Evolutionary conservation across 2,329 filamentous ascomycete species (phyloP).

Genomic region (Penicillium sp.): DNA sequence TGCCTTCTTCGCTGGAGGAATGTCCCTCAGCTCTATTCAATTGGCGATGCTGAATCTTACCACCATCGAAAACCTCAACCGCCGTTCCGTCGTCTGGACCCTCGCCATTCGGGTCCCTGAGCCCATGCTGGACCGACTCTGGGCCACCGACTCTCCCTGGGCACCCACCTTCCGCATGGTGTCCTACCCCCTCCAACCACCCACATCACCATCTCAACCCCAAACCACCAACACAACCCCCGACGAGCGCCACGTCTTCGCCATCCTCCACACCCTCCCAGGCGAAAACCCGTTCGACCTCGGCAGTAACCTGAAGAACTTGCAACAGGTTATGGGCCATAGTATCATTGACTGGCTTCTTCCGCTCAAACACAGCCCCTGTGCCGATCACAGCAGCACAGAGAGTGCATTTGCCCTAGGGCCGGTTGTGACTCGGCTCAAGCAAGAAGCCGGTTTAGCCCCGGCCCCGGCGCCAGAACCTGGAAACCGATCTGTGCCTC

Average conservation of each 20-base stretch:
- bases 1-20: conserved; percentile 74
- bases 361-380: conserved; percentile 74
- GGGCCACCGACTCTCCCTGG: conserved; percentile 37
- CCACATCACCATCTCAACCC: conserved; percentile 18
- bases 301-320: conserved; percentile 66
- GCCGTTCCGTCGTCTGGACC: conserved; percentile 63
- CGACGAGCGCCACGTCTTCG: conserved; percentile 68
- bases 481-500: background rate
- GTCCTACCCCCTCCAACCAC: conserved; percentile 41
- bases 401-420: conserved; percentile 71
- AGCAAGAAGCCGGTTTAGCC: conserved; percentile 47
- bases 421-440: conserved; percentile 59
- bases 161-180: conserved; percentile 42
- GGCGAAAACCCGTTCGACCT: conserved; percentile 88
- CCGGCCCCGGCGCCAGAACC: conserved; percentile 4
- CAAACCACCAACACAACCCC: conserved; percentile 40
- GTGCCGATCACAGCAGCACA: conserved; percentile 64
- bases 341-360: conserved; percentile 75
- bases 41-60: conserved; percentile 75
- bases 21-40: conserved; percentile 72
- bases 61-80: conserved; percentile 76
- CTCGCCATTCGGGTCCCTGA: conserved; percentile 72
- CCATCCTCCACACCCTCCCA: conserved; percentile 70
- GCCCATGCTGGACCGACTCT: conserved; percentile 36
- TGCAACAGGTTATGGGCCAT: conserved; percentile 77